Base-by-base conservation (phyloP, 2,329 filamentous ascomycete species). In the Capronia americana region DNA sequence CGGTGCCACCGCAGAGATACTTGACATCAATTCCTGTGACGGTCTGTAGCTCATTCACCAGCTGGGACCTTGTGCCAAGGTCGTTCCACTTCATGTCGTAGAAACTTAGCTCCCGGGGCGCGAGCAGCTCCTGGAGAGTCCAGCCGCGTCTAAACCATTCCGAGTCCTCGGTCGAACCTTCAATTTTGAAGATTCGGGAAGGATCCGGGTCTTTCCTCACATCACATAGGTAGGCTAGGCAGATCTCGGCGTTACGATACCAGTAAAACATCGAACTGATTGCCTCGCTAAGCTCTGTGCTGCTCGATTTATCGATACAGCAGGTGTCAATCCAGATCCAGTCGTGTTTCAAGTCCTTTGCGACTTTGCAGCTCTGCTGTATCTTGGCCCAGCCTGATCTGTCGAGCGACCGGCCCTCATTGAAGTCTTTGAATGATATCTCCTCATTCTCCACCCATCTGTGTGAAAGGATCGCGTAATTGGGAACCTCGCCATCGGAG, bases 251-350 rank as follows among this genome's bases (percentile, higher is more conserved):
- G 28, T 68, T 69, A 2, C 61, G 38, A 51, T 73, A 74, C 70
- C 69, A 24, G 6, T 14, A 10, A 20, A 55, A 55, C 51, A 55
- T 55, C 12, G 51, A 55, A 30, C 28, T 55, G 28, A 73, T 53
- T 4, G 70, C 69, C 64, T 72, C 68, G n/a, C 61, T 64, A 20
- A 73, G 51, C 61, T 72, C 69, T 8, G 68, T 67, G 24, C 67
- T 72, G 56, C 64, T 72, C 30, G 26, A 44, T 57, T 73, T 73
- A 61, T 73, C 62, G 44, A 73, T 73, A 62, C 70, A 72, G 57
- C 70, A 73, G 23, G 67, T 72, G 57, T 73, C 71, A 3, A 73
- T 60, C 71, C 71, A 73, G 3, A 70, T 64, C 8, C 73, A 73
- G 28, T 61, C 8, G 64, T 6, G 41, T 32, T 53, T 24, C 57